Base-by-base conservation (phyloP, 176 grass and related monocot genomes). In the Pontederia paniculata region DNA sequence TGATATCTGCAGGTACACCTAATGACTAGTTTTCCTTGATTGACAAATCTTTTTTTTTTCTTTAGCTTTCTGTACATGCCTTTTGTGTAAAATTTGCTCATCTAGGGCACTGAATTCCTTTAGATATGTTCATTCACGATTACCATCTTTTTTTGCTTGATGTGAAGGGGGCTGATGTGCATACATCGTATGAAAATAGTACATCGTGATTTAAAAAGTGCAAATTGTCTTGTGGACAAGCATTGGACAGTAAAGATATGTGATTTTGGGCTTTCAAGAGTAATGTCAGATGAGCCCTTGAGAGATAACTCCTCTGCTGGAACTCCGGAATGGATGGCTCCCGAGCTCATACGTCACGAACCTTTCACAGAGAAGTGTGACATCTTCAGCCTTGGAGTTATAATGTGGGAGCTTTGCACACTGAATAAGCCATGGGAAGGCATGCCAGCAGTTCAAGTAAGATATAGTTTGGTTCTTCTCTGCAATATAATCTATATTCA, bases 351-450 rank as follows among this genome's bases (percentile, higher is more conserved):
- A 61, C 80, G 80, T 73, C 88, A 90, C 3, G 83, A 98, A 44
- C 80, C 80, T 50, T 98, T 84, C 63, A 88, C 80, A 41, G 86
- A 98, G 63, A 98, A 98, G 63, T 91, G 93, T 70, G 86, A 91
- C 48, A 91, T 98, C 45, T 98, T 98, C 67, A 98, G 93, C 66
- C 74, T 97, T 11, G 93, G 93, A 17, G 93, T 98, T 19, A 98
- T 98, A 68, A 98, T 98, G 83, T 98, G 93, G 93, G 93, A 98
- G 44, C 93, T 98, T 68, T 98, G 93, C 58, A 91, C 93, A 72
- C 80, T 98, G 2, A 80, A 65, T 76, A 85, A 80, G 15, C 93
- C 93, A 62, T 91, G 93, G 86, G 83, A 81, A 77, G 86, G 93
- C 65, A 73, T 77, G 63, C 80, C 82, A 51, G 60, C 93, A 50